Conservation (phyloP, 2,329 filamentous ascomycete genomes). For the Fusarium chuoi region DNA sequence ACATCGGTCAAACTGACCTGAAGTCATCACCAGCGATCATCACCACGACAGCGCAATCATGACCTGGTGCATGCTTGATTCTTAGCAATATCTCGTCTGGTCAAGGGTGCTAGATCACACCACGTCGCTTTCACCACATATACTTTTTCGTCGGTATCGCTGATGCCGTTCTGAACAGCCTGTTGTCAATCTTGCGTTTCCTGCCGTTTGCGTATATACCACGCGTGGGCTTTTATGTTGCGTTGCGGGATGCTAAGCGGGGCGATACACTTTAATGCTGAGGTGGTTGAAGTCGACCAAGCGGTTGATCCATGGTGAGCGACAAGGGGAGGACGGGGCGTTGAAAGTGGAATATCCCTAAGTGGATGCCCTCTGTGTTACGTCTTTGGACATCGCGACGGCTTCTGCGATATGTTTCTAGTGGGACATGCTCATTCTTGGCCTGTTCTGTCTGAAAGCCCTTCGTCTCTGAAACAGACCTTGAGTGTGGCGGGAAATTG, state of each 20-base stretch:
- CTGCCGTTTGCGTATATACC: neutral
- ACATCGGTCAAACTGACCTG: slow-evolving; percentile 23
- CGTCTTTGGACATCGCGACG: slow-evolving; percentile 11
- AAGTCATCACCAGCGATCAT: slow-evolving; percentile 29
- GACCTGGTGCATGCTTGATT: neutral
- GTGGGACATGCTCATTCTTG: slow-evolving; percentile 17
- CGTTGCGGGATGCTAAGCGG: slow-evolving; percentile 5
- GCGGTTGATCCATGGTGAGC: slow-evolving; percentile 18
- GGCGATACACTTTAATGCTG: slow-evolving; percentile 3
- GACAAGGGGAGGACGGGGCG: slow-evolving; percentile 14
- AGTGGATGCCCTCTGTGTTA: slow-evolving; percentile 13
- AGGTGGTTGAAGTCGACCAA: slow-evolving; percentile 23
- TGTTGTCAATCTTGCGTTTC: slow-evolving; percentile 1
- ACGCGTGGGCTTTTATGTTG: neutral
- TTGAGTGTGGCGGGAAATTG: slow-evolving; percentile 25
- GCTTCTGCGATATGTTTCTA: slow-evolving; percentile 11
- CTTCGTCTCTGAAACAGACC: slow-evolving; percentile 22
- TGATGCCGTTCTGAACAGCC: neutral
- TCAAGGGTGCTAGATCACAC: neutral
- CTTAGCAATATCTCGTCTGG: neutral
- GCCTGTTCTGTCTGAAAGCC: neutral
- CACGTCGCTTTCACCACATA: neutral
- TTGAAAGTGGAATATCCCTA: slow-evolving; percentile 5
- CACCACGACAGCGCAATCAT: slow-evolving; percentile 12
- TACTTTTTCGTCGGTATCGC: neutral